Evolutionary conservation across 208 protist species (phyloP).

Genomic region (Crithidia thermophila): DNA sequence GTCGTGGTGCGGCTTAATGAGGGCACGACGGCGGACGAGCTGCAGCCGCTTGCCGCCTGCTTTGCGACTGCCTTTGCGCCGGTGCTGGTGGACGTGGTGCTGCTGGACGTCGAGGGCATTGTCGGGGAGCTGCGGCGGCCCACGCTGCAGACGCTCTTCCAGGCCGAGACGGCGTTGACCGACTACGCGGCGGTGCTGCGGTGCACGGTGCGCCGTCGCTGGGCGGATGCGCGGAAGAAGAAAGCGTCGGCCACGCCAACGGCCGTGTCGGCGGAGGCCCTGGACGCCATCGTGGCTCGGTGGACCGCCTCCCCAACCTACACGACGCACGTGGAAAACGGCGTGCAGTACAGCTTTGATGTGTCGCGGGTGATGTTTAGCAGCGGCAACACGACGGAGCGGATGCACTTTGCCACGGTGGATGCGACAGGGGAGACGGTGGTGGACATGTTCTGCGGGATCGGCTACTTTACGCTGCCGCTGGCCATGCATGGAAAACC

Average conservation of each 20-base stretch:
- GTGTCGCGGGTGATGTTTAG: conserved; percentile 89
- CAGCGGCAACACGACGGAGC: conserved; percentile 93
- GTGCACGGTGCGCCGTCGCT: conserved; percentile 11
- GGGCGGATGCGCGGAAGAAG: neutral
- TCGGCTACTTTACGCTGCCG: conserved; percentile 93
- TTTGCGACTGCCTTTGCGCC: conserved; percentile 74
- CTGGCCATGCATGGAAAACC: conserved; percentile 73
- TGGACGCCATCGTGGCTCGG: conserved; percentile 24
- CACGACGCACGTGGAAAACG: conserved; percentile 91
- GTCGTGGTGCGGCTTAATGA: conserved; percentile 79
- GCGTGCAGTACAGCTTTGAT: conserved; percentile 89
- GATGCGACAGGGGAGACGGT: conserved; percentile 75
- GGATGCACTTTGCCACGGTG: conserved; percentile 85
- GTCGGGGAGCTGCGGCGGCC: conserved; percentile 76
- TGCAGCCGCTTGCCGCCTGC: conserved; percentile 40
- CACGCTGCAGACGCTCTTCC: conserved; percentile 46
- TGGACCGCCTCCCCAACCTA: conserved; percentile 61
- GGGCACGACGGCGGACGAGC: conserved; percentile 38
- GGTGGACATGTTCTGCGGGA: conserved; percentile 94
- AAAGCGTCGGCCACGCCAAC: neutral
- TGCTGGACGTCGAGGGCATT: conserved; percentile 75
- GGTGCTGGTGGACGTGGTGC: conserved; percentile 68
- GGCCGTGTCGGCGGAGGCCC: conserved; percentile 12
- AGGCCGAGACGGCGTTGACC: conserved; percentile 3
- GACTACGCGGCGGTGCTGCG: conserved; percentile 17